Conservation (phyloP, 2,329 filamentous ascomycete species). For the Lanzia echinophila region DNA sequence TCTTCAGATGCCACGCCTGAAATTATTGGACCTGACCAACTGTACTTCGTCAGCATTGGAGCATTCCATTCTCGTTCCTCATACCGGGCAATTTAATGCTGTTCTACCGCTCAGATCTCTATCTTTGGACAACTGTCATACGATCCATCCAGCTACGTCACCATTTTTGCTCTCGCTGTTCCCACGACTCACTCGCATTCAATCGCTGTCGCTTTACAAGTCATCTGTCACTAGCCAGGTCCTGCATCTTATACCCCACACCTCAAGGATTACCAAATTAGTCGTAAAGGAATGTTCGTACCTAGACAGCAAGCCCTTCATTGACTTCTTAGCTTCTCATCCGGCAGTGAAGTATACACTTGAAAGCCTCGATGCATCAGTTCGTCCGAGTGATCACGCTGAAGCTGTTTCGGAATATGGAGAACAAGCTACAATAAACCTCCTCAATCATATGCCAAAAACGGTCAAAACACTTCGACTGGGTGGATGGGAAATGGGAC, state of each 20-base stretch:
- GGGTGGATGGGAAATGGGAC: slow-evolving; percentile 5
- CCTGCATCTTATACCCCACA: slow-evolving; percentile 58
- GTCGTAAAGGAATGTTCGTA: slow-evolving; percentile 68
- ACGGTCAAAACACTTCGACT: slow-evolving; percentile 4
- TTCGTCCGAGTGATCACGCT: neutral
- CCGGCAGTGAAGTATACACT: slow-evolving; percentile 3
- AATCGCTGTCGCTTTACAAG: slow-evolving; percentile 45
- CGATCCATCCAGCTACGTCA: neutral
- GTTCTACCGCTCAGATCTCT: slow-evolving; percentile 3
- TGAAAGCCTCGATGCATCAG: neutral
- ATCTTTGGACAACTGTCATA: slow-evolving; percentile 3
- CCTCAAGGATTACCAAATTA: slow-evolving; percentile 64
- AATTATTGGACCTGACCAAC: slow-evolving; percentile 5
- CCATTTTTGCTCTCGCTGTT: neutral
- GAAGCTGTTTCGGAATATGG: neutral
- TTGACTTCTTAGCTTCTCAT: slow-evolving; percentile 62
- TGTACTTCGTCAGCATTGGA: slow-evolving; percentile 3
- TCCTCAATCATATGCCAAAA: neutral
- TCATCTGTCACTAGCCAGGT: slow-evolving; percentile 66
- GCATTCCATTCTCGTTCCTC: neutral
- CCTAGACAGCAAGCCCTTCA: slow-evolving; percentile 57
- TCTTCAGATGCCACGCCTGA: neutral
- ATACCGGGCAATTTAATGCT: neutral
- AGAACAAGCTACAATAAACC: neutral
- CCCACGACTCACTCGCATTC: slow-evolving; percentile 1